phyloP scores from a whole-genome alignment of 805 yeast species.

The Metschnikowia matae region DNA sequence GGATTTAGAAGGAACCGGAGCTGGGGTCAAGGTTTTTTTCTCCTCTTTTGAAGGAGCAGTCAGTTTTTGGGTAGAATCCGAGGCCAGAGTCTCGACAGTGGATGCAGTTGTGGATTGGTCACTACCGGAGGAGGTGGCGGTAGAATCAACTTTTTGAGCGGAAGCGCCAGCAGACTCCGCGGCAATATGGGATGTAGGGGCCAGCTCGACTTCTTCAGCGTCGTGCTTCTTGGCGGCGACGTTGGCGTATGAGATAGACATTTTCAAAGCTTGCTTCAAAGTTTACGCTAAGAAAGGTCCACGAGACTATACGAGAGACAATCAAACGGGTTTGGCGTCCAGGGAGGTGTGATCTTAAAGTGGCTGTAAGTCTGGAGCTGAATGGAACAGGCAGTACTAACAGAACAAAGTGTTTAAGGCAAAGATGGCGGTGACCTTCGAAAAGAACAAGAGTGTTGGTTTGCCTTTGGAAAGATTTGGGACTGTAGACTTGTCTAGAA shows the following conservation, averaged over 20 bases:
- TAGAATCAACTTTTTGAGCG: slow-evolving; percentile 4
- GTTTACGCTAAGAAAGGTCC: slow-evolving; percentile 3
- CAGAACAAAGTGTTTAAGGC: slow-evolving; percentile 1
- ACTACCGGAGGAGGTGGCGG: slow-evolving; percentile 5
- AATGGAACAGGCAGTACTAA: slow-evolving; percentile 1
- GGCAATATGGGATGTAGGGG: slow-evolving; percentile 4
- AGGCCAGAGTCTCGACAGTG: slow-evolving; percentile 6
- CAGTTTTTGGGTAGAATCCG: not conserved
- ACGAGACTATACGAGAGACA: not conserved
- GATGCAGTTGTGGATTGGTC: slow-evolving; percentile 10
- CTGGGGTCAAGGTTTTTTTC: slow-evolving; percentile 40
- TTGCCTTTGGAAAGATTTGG: slow-evolving; percentile 3
- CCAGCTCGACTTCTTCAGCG: slow-evolving; percentile 9
- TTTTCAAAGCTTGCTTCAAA: not conserved
- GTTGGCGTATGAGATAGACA: slow-evolving; percentile 39
- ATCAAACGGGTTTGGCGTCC: not conserved
- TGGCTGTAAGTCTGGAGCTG: slow-evolving; percentile 1
- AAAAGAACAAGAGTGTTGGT: not conserved
- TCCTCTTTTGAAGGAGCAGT: slow-evolving; percentile 17
- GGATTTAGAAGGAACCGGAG: slow-evolving; percentile 42
- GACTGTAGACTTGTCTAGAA: slow-evolving; percentile 2
- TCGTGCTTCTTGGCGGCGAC: slow-evolving; percentile 36
- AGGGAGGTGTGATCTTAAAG: not conserved
- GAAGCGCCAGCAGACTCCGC: slow-evolving; percentile 5
- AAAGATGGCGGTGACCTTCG: not conserved